A percentile compares a stretch with the other conserved stretches of the same genome.
These are phyloP conservation scores for Parietaria judaica DNA, from an alignment of 306 rosid species.

Conservation along the genomic window DNA sequence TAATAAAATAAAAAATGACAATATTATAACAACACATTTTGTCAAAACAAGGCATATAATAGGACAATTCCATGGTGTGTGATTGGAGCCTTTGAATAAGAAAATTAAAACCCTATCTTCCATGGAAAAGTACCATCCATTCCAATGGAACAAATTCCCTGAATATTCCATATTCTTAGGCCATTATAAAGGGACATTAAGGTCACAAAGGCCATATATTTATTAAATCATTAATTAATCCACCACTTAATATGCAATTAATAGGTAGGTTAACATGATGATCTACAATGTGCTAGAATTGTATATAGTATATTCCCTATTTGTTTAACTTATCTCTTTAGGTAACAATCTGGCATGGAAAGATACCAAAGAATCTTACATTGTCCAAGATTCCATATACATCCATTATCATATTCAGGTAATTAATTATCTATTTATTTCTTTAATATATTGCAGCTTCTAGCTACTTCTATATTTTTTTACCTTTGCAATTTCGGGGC, in stretches of 20 bases:
- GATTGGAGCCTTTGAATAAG: conserved; percentile 5
- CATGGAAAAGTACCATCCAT: conserved; percentile 7
- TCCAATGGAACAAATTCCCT: conserved; percentile 20
- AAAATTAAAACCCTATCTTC: conserved; percentile 6
- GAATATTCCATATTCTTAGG: conserved; percentile 39
- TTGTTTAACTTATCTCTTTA: conserved; percentile 37
- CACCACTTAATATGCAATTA: not conserved
- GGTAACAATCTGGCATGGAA: conserved; percentile 16
- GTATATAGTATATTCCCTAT: conserved; percentile 35
- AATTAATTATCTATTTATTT: not conserved
- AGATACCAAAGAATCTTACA: conserved; percentile 30
- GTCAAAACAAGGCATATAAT: conserved; percentile 12
- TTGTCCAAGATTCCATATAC: conserved; percentile 30
- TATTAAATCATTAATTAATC: not conserved
- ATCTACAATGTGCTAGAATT: conserved; percentile 20
- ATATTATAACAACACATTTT: conserved; percentile 2
- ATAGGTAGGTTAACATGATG: conserved; percentile 9
- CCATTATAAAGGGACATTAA: conserved; percentile 2
- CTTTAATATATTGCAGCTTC: not conserved
- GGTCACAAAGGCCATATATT: not conserved
- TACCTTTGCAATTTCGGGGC: conserved; percentile 16
- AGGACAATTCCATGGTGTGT: conserved; percentile 16
- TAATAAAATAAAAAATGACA: not conserved
- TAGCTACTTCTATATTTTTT: not conserved
- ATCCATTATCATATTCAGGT: not conserved